Conservation (phyloP, 148 eudicot genomes). For the Chenopodium suecicum region DNA sequence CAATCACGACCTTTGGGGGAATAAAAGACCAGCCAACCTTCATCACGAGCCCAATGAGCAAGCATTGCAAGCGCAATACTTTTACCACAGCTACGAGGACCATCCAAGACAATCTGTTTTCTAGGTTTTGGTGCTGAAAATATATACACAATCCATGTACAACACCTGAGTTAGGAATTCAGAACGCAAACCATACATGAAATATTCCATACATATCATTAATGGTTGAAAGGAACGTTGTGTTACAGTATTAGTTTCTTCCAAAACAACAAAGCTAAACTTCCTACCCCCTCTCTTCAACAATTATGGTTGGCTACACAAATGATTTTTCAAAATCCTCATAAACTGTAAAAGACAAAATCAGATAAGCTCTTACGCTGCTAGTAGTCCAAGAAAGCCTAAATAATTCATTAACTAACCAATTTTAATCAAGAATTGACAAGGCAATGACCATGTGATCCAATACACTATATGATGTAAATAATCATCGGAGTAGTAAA, state of each 20-base stretch:
- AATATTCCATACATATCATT: neutral
- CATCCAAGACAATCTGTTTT: conserved; percentile 91
- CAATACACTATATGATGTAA: neutral
- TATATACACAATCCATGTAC: conserved; percentile 8
- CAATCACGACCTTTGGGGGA: conserved; percentile 73
- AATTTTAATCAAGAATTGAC: neutral
- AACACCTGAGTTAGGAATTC: neutral
- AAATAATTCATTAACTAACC: neutral
- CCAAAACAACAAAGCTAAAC: neutral
- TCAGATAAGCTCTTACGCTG: neutral
- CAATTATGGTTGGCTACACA: neutral
- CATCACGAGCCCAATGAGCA: conserved; percentile 95
- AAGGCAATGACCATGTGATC: neutral
- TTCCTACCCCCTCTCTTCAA: neutral
- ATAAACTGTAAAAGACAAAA: neutral
- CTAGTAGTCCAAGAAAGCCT: neutral
- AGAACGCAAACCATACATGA: neutral
- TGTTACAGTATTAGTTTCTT: neutral
- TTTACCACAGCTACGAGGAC: conserved; percentile 89
- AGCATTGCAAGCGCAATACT: conserved; percentile 96
- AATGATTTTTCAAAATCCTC: neutral
- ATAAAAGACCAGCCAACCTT: conserved; percentile 95
- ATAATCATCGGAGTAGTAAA: neutral
- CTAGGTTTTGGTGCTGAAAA: conserved; percentile 61
- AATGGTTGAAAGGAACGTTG: neutral